Conservation (phyloP, 495 filamentous ascomycete genomes). For the Recurvomyces mirabilis region DNA sequence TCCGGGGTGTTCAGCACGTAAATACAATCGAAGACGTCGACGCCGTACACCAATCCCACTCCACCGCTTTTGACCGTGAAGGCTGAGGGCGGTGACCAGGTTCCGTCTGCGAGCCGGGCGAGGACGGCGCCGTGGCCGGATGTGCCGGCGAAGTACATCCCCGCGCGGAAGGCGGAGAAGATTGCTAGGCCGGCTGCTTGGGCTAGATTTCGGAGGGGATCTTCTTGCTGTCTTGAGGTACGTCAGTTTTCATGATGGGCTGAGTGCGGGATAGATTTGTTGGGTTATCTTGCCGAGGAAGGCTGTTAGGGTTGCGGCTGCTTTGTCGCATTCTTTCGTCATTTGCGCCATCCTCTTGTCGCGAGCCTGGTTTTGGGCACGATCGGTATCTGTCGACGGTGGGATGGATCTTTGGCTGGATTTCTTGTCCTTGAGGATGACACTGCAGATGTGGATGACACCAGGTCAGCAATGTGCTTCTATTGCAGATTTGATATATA, state of each 20-base stretch:
- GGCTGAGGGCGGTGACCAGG: slow-evolving; percentile 78
- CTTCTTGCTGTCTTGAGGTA: slow-evolving; percentile 70
- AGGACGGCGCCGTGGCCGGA: slow-evolving; percentile 72
- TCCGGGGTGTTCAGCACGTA: slow-evolving; percentile 74
- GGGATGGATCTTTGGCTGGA: too few species aligned
- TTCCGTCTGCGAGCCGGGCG: slow-evolving; percentile 66
- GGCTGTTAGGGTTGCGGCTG: neutral
- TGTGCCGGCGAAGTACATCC: slow-evolving; percentile 76
- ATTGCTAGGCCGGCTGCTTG: slow-evolving; percentile 78
- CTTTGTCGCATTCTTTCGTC: neutral
- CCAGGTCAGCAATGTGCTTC: too few species aligned
- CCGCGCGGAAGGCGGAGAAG: slow-evolving; percentile 84
- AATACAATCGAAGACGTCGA: slow-evolving; percentile 86
- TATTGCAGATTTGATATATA: too few species aligned
- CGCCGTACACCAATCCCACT: slow-evolving; percentile 70
- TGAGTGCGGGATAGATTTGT: neutral
- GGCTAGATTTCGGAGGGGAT: too few species aligned
- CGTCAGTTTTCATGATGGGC: slow-evolving; percentile 23
- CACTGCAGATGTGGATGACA: too few species aligned
- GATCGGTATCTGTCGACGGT: too few species aligned
- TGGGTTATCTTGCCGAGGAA: neutral
- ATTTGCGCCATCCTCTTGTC: neutral
- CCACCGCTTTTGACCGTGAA: slow-evolving; percentile 75
- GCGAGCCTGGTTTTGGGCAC: too few species aligned
- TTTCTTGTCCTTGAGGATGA: neutral